phyloP scores from a whole-genome alignment of 2,329 filamentous ascomycete genomes.

The Phialophora macrospora region DNA sequence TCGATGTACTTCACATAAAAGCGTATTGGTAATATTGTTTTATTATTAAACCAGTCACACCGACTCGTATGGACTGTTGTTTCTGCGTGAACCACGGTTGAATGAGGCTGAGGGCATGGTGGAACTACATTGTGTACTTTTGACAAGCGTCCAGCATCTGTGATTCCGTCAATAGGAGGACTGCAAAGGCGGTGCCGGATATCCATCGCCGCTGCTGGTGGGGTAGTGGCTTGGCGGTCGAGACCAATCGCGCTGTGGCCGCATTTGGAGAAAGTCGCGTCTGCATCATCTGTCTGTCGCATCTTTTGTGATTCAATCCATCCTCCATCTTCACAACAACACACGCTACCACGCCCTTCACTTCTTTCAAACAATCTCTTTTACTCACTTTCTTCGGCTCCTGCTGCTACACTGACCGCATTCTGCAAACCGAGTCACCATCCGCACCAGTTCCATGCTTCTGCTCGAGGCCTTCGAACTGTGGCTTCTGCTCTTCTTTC shows the following conservation, averaged over 20 bases:
- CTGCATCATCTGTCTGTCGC: slow-evolving; percentile 7
- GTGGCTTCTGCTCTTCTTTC: slow-evolving; percentile 7
- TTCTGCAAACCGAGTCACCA: neutral
- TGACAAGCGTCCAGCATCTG: neutral
- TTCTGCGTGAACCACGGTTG: neutral
- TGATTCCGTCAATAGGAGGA: neutral
- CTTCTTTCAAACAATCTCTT: neutral
- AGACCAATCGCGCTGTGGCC: slow-evolving; percentile 5
- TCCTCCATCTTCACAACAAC: neutral
- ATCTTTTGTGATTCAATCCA: slow-evolving; percentile 12
- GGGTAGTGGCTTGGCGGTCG: neutral
- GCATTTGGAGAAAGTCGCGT: slow-evolving; percentile 19
- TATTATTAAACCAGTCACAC: neutral
- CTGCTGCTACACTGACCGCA: neutral
- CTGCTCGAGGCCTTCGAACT: neutral
- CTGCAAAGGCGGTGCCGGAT: slow-evolving; percentile 19
- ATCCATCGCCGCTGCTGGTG: slow-evolving; percentile 3
- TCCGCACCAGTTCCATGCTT: slow-evolving; percentile 12
- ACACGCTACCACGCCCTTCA: neutral
- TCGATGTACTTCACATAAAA: neutral
- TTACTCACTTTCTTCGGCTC: neutral
- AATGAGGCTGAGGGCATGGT: neutral
- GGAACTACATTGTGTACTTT: neutral
- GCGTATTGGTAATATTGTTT: neutral
- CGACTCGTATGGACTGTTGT: neutral